phyloP scores from a whole-genome alignment of 495 filamentous ascomycete genomes.

The Darksidea phi region DNA sequence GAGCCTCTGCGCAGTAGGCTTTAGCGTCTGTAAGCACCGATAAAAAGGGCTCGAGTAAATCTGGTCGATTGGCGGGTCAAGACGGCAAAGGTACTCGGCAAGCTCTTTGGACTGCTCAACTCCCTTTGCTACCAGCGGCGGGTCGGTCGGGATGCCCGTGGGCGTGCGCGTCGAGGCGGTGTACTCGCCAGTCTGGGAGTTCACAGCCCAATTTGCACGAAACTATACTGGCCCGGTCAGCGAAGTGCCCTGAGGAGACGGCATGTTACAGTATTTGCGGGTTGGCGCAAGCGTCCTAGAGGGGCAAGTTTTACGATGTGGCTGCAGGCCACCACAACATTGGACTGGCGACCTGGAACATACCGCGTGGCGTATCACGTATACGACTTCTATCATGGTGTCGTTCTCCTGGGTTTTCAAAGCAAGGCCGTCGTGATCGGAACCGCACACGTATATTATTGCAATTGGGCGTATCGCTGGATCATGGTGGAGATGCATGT shows the following conservation, averaged over 20 bases:
- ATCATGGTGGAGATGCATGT: neutral
- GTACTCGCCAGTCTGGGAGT: constrained; percentile 74
- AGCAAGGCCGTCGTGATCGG: neutral
- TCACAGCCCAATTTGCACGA: constrained; percentile 82
- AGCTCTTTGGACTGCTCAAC: constrained; percentile 81
- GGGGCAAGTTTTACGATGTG: neutral
- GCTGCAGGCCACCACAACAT: neutral
- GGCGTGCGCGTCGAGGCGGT: constrained; percentile 58
- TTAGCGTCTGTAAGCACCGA: constrained; percentile 85
- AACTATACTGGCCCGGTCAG: constrained; percentile 58
- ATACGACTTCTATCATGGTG: constrained; percentile 27
- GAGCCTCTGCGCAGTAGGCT: constrained; percentile 62
- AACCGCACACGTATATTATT: neutral
- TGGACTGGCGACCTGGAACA: neutral
- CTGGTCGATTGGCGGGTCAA: constrained; percentile 66
- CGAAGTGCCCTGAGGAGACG: neutral
- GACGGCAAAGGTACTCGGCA: constrained; percentile 57
- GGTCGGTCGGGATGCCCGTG: constrained; percentile 81
- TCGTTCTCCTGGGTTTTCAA: neutral
- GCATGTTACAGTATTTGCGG: neutral
- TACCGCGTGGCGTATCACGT: constrained; percentile 29
- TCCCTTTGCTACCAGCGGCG: constrained; percentile 82
- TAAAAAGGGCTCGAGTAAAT: constrained; percentile 89
- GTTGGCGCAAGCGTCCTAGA: neutral
- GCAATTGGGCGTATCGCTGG: neutral